These are phyloP conservation scores for Diaporthe helianthi DNA, from an alignment of 2,329 filamentous ascomycete species.

Conservation along the genomic window DNA sequence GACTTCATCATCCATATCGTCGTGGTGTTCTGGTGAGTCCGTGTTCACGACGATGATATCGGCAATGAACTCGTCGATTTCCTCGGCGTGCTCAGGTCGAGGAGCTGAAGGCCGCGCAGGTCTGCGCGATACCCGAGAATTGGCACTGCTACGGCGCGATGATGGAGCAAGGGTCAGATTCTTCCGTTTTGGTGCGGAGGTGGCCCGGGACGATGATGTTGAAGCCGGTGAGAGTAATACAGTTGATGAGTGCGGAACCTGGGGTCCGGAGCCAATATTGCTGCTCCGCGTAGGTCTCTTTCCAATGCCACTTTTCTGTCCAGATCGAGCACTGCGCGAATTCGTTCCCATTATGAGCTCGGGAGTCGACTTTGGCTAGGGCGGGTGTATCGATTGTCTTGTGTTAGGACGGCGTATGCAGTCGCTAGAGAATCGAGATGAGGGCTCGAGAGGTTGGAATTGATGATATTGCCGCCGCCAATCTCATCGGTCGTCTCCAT, in stretches of 20 bases:
- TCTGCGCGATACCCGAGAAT: constrained; percentile 20
- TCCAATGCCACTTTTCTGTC: constrained; percentile 45
- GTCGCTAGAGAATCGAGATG: neutral
- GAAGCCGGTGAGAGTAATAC: constrained; percentile 26
- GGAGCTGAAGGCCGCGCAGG: neutral
- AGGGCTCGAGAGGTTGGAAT: constrained; percentile 15
- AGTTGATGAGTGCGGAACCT: constrained; percentile 17
- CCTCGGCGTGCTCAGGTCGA: constrained; percentile 2
- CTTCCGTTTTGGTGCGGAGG: constrained; percentile 17
- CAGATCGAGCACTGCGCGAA: constrained; percentile 42
- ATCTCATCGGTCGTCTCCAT: constrained; percentile 28
- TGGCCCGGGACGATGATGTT: constrained; percentile 1
- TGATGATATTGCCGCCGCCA: constrained; percentile 28
- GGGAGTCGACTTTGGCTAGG: constrained; percentile 22
- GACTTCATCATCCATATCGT: constrained; percentile 41
- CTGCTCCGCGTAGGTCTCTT: constrained; percentile 39
- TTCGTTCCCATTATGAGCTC: constrained; percentile 43
- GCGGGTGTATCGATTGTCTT: constrained; percentile 13
- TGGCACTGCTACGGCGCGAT: constrained; percentile 26
- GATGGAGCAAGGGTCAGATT: neutral
- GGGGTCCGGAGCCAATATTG: constrained; percentile 27
- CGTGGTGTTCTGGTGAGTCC: constrained; percentile 47
- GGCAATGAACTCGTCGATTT: constrained; percentile 43
- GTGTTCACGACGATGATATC: constrained; percentile 55
- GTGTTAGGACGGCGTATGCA: constrained; percentile 6